These are phyloP conservation scores for Kluyveromyces nonfermentans DNA, from an alignment of 805 yeast genomes.

Conservation along the genomic window DNA sequence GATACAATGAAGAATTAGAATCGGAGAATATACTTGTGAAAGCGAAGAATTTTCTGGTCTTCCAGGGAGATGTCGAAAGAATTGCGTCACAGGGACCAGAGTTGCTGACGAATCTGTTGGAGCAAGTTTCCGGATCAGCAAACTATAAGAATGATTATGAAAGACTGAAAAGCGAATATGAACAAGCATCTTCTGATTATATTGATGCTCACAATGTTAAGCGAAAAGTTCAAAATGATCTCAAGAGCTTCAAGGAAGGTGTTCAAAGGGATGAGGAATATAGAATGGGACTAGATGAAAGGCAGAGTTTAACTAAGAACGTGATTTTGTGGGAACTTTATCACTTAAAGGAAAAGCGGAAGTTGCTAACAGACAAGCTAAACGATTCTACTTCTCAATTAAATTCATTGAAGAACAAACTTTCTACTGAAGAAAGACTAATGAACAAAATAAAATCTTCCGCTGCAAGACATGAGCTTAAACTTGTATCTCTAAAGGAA, in stretches of 20 bases:
- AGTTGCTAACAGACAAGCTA: constrained; percentile 17
- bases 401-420: constrained; percentile 27
- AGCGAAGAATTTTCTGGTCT: constrained; percentile 86
- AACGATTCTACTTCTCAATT: constrained; percentile 21
- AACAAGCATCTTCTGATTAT: constrained; percentile 53
- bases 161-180: constrained; percentile 49
- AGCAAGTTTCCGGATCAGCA: constrained; percentile 73
- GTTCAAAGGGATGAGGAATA: constrained; percentile 60
- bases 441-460: constrained; percentile 33
- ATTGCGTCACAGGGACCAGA: constrained; percentile 79
- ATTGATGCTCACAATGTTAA: constrained; percentile 57
- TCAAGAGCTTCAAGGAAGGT: constrained; percentile 70
- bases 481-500: constrained; percentile 33
- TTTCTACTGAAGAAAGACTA: constrained; percentile 30
- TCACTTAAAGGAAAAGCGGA: constrained; percentile 40
- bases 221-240: constrained; percentile 61
- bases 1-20: constrained; percentile 58
- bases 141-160: constrained; percentile 65
- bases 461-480: constrained; percentile 39
- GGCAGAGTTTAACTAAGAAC: constrained; percentile 36
- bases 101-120: constrained; percentile 67
- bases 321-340: constrained; percentile 56
- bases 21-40: constrained; percentile 75
- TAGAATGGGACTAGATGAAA: constrained; percentile 44
- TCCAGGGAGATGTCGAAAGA: constrained; percentile 94